phyloP scores from a whole-genome alignment of 1,284 basidiomycete species.

The Caloboletus firmus region DNA sequence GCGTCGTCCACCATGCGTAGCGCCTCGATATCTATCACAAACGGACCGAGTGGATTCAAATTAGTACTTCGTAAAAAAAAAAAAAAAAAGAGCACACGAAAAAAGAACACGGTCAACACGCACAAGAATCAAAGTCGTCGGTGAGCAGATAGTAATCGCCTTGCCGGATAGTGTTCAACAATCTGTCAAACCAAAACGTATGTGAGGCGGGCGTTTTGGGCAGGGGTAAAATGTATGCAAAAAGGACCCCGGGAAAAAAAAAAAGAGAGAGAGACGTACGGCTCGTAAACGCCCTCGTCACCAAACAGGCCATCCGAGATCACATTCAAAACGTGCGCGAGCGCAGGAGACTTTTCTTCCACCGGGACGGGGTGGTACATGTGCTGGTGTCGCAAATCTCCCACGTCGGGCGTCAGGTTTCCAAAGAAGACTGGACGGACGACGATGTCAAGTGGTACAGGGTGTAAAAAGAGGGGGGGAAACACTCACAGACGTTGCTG shows the following conservation, averaged over 20 bases:
- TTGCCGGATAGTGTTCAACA: constrained; percentile 74
- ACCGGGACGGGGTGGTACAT: constrained; percentile 77
- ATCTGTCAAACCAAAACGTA: constrained; percentile 36
- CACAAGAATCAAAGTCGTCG: constrained; percentile 90
- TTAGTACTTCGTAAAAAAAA: no score
- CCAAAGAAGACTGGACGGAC: constrained; percentile 72
- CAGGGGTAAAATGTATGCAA: neutral
- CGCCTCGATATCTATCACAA: constrained; percentile 67
- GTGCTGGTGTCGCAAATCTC: constrained; percentile 82
- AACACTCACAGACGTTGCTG: constrained; percentile 61
- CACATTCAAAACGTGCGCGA: constrained; percentile 71
- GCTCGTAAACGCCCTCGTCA: constrained; percentile 74
- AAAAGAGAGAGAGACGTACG: constrained; percentile 56
- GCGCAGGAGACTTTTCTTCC: constrained; percentile 77
- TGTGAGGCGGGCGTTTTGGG: no score
- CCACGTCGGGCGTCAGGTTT: constrained; percentile 77
- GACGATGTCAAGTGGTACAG: neutral
- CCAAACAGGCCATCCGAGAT: constrained; percentile 77
- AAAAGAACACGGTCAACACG: constrained; percentile 27
- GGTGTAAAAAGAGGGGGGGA: neutral
- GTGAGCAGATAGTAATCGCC: constrained; percentile 81
- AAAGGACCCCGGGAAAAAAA: no score
- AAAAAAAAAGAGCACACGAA: neutral
- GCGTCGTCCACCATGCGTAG: constrained; percentile 84
- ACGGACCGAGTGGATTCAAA: no score